Evolutionary conservation across 306 rosid species (phyloP), one percentile per base, ranked within the genome.

Genomic region (Malus sieversii): DNA sequence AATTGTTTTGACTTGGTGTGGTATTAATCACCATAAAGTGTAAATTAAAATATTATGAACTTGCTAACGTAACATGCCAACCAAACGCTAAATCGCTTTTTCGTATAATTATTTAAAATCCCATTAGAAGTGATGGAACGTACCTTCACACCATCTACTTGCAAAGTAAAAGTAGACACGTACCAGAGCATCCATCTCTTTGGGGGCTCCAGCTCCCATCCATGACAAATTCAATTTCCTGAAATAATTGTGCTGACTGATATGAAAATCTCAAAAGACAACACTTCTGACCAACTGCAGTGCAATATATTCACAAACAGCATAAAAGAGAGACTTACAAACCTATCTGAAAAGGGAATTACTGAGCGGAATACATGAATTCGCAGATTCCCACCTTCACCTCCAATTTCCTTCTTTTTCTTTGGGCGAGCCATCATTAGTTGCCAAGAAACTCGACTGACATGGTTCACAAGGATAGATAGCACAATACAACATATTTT

Each of bases 151-250:
- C 40, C 40, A 35, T 35, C 9, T 35, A 38, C 42, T 38, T 38
- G 10, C 42, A 7, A 38, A 7, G 10, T 1, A 38, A 7, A 84
- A 87, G 82, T 86, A 81, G 96, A 85, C 59, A 85, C 42, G 10
- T 6, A 7, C 81, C 46, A 94, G 87, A 79, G 97, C 97, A 76
- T 90, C 93, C 63, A 88, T 86, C 89, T 94, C 97, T 78, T 90
- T 69, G 44, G 81, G 53, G 53, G 82, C 88, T 87, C 84, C 92
- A 79, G 84, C 75, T 87, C 45, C 97, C 95, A 33, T 74, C 80
- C 86, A 88, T 94, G 71, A 92, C 79, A 81, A 94, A 91, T 78
- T 94, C 96, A 90, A 92, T 82, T 80, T 94, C 98, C 98, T 94
- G 89, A 75, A 85, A 44, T 23, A 79, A 74, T 72, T 78, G 72